Evolutionary conservation across 163 green algal species (phyloP).

Genomic region (Scenedesmus sp.): DNA sequence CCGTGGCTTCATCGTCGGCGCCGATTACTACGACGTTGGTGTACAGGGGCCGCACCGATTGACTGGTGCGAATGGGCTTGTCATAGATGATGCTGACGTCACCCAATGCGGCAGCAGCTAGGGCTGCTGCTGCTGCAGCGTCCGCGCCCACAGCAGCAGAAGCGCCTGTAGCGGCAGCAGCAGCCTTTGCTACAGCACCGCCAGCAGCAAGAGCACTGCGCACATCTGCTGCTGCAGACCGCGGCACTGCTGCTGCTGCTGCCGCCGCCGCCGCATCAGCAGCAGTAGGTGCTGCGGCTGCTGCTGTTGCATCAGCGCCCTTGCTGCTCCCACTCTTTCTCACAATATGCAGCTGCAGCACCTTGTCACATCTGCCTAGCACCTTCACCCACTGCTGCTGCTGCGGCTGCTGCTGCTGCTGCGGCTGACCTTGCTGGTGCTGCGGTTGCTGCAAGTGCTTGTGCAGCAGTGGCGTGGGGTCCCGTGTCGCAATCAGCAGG

Average conservation of each 20-base stretch:
- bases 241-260: not conserved
- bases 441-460: not conserved
- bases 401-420: conserved; percentile 1
- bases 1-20: not conserved
- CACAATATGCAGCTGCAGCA: conserved; percentile 44
- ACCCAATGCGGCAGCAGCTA: not conserved
- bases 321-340: conserved; percentile 20
- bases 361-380: conserved; percentile 33
- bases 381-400: conserved; percentile 29
- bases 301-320: not conserved
- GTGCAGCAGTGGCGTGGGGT: not conserved
- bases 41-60: not conserved
- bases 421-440: not conserved
- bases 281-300: conserved; percentile 11
- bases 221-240: not conserved
- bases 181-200: conserved; percentile 8
- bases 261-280: not conserved
- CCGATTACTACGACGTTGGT: not conserved
- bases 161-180: not conserved
- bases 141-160: not conserved
- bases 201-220: not conserved
- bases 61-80: not conserved
- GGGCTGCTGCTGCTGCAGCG: conserved; percentile 6
- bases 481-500: conserved; percentile 28
- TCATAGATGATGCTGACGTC: not conserved